These are phyloP conservation scores for Suillus luteus DNA, from an alignment of 768 basidiomycete genomes.

Conservation along the genomic window DNA sequence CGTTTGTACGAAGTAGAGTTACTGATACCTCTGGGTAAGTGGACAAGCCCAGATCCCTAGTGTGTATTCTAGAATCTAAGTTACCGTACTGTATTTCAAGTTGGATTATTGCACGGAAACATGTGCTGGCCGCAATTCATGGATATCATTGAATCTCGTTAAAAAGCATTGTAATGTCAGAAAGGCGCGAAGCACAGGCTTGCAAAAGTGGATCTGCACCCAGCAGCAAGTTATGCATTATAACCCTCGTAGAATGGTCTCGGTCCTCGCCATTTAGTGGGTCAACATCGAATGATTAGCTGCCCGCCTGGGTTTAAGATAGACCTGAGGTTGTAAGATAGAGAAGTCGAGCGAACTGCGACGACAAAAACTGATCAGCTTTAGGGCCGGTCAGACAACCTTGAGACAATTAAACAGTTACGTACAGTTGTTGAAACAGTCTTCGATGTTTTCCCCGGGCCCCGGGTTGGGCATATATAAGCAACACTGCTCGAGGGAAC, in stretches of 20 bases:
- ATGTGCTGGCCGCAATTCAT: background rate
- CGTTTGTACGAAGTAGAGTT: background rate
- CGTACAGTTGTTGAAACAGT: background rate
- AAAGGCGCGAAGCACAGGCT: conserved; percentile 50
- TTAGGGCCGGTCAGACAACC: conserved; percentile 30
- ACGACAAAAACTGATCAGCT: conserved; percentile 1
- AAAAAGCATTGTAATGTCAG: conserved; percentile 28
- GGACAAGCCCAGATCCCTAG: background rate
- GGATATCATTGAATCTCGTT: background rate
- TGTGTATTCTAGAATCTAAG: conserved; percentile 8
- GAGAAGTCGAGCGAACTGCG: conserved; percentile 19
- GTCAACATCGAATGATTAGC: conserved; percentile 44
- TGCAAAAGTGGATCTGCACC: conserved; percentile 25
- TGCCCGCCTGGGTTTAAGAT: conserved; percentile 69
- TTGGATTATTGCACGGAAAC: background rate
- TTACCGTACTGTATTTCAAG: background rate
- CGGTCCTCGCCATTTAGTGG: conserved; percentile 81
- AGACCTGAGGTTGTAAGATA: conserved; percentile 57
- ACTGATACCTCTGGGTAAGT: conserved; percentile 1
- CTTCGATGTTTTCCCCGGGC: background rate
- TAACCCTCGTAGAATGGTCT: conserved; percentile 57
- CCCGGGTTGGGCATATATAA: background rate
- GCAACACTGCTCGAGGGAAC: background rate
- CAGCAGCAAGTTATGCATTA: conserved; percentile 59
- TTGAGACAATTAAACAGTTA: background rate